These are phyloP conservation scores for Ettlia oleoabundans DNA, from an alignment of 139 green algal genomes.

Conservation along the genomic window DNA sequence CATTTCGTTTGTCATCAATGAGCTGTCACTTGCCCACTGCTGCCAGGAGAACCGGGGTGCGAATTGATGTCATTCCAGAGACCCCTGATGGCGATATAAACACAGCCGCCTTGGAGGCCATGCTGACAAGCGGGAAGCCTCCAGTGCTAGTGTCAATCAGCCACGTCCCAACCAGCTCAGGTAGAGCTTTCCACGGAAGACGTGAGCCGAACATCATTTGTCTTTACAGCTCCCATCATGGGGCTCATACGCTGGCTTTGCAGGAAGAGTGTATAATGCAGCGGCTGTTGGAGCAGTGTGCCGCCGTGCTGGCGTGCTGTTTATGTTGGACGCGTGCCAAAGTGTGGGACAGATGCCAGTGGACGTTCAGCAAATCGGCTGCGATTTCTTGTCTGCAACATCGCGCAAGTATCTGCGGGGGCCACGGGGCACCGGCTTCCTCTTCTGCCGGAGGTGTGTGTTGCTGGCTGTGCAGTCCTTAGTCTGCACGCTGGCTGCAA, in stretches of 20 bases:
- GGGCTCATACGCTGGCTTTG: neutral
- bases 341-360: conserved; percentile 67
- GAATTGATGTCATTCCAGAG: conserved; percentile 66
- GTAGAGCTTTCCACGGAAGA: neutral
- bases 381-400: conserved; percentile 71
- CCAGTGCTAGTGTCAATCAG: conserved; percentile 63
- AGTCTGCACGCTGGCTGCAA: neutral
- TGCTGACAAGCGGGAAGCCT: conserved; percentile 32
- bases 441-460: conserved; percentile 56
- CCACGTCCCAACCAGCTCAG: conserved; percentile 75
- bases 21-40: no score
- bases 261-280: conserved; percentile 68
- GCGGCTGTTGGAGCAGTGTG: conserved; percentile 53
- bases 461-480: neutral
- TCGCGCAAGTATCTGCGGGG: conserved; percentile 74
- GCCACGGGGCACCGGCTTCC: conserved; percentile 65
- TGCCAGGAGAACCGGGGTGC: conserved; percentile 38
- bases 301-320: conserved; percentile 54
- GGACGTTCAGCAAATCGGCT: conserved; percentile 65
- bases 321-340: conserved; percentile 81
- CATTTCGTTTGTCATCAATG: no score
- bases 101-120: conserved; percentile 34
- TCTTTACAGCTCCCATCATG: neutral
- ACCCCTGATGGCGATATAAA: conserved; percentile 56
- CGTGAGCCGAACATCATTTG: neutral